Percentiles rank a stretch among this genome's conserved stretches.
These are phyloP conservation scores for Teratosphaeria epicoccoides DNA, from an alignment of 2,329 filamentous ascomycete genomes.

Conservation along the genomic window DNA sequence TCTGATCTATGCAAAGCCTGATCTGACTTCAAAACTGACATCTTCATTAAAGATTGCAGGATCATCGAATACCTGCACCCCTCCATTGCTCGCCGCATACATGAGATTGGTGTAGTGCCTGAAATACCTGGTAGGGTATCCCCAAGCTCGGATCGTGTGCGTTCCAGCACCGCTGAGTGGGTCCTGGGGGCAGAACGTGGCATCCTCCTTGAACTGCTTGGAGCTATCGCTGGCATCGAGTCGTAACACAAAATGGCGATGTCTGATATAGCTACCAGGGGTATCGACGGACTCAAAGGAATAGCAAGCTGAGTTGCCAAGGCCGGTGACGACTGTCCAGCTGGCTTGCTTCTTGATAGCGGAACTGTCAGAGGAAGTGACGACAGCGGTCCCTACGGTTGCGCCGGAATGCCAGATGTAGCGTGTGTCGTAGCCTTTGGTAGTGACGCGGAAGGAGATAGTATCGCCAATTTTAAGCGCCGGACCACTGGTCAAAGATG, in stretches of 20 bases:
- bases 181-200: slow-evolving; percentile 50
- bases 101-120: slow-evolving; percentile 42
- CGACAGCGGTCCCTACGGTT: slow-evolving; percentile 44
- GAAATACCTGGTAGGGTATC: slow-evolving; percentile 49
- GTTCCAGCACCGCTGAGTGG: slow-evolving; percentile 41
- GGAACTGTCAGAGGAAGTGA: slow-evolving; percentile 41
- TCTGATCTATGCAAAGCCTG: slow-evolving; percentile 30
- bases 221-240: slow-evolving; percentile 43
- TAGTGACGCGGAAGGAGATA: slow-evolving; percentile 46
- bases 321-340: slow-evolving; percentile 44
- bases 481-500: slow-evolving; percentile 39
- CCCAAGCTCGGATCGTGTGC: slow-evolving; percentile 47
- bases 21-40: slow-evolving; percentile 40
- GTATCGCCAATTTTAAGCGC: slow-evolving; percentile 39
- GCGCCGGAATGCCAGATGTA: slow-evolving; percentile 45
- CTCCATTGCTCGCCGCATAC: slow-evolving; percentile 45
- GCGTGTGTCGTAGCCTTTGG: slow-evolving; percentile 41
- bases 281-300: slow-evolving; percentile 52
- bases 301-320: slow-evolving; percentile 46
- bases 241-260: slow-evolving; percentile 43
- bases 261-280: slow-evolving; percentile 49
- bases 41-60: slow-evolving; percentile 43
- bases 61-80: slow-evolving; percentile 45
- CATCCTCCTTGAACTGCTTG: slow-evolving; percentile 50
- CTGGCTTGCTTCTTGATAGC: slow-evolving; percentile 43